phyloP scores from a whole-genome alignment of 192 early-diverging fungal genomes.

The Entophlyctis helioformis region DNA sequence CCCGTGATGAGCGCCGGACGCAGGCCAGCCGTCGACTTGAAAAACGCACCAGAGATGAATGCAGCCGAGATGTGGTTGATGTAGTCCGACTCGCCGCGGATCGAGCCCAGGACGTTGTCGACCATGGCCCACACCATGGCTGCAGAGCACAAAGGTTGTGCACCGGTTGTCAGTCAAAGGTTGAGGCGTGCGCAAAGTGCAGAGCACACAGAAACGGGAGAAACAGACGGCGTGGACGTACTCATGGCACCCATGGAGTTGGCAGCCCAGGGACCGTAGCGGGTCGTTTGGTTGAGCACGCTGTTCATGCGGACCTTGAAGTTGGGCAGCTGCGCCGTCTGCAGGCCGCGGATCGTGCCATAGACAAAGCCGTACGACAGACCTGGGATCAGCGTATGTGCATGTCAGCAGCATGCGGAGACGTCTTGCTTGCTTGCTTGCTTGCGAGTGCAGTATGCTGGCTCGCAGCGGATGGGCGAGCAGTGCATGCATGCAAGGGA shows the following conservation, averaged over 20 bases:
- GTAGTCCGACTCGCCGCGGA: conserved; percentile 31
- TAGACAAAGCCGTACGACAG: conserved; percentile 10
- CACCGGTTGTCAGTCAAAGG: no score
- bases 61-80: conserved; percentile 41
- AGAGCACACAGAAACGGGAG: no score
- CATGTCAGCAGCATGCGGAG: no score
- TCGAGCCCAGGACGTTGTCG: conserved; percentile 19
- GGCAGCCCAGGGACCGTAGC: conserved; percentile 40
- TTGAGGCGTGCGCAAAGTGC: no score
- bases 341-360: conserved; percentile 33
- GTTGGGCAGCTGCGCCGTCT: conserved; percentile 27
- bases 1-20: conserved; percentile 40
- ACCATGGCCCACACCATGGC: conserved; percentile 33
- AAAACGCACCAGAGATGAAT: conserved; percentile 37
- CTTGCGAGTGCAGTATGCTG: no score
- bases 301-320: conserved; percentile 39
- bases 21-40: conserved; percentile 43
- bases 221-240: conserved; percentile 18
- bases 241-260: conserved; percentile 41
- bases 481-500: no score
- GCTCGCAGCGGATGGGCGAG: no score
- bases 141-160: no score
- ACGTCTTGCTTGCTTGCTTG: no score
- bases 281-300: conserved; percentile 32
- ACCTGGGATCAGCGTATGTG: no score